Base-by-base conservation (phyloP, 2,329 filamentous ascomycete species). In the Fusarium oligoseptatum region DNA sequence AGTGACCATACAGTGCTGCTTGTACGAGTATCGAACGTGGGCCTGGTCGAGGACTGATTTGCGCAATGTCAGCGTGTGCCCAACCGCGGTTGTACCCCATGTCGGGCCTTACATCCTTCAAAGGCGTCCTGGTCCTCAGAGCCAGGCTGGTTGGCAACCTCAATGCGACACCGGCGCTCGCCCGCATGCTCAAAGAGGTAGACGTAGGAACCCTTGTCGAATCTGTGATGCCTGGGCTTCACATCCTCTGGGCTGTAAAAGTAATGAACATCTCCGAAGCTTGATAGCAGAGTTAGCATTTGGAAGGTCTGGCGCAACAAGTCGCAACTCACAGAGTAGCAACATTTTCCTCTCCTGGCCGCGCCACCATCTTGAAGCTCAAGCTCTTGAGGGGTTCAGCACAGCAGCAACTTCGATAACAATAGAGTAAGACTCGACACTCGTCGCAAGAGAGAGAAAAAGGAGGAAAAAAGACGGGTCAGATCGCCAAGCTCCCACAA, bases 71-170 rank as follows among this genome's bases (percentile, higher is more conserved):
- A 78, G 74, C 39, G 56, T 34, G 60, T 17, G 45, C 64, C 60
- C 36, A 11, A 12, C 24, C 11, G 27, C 14, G 29, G 27, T 20
- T 34, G 41, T 14, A 37, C 83, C 45, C 15, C 12, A 37, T 39
- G n/a, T 32, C 12, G 29, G 55, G 36, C 27, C 92, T 87, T 85
- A 94, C 92, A 91, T 79, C 94, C 94, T 75, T 91, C 89, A 80
- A 95, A 94, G 12, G 93, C 93, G 85, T 95, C 93, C 80, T 95
- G 93, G n/a, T 93, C 88, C 2, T 93, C 89, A 4, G 90, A 92
- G 63, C 93, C 93, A 10, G 92, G 89, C 76, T 92, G 87, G 78
- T 95, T 96, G 50, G 93, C 93, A 71, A 95, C 86, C 83, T 95
- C 94, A 73, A 95, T 85, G 75, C 93, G 92, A 73, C 92, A 92